Evolutionary conservation across 805 yeast genomes (phyloP).

Genomic region (Sugiyamaella smithiae): DNA sequence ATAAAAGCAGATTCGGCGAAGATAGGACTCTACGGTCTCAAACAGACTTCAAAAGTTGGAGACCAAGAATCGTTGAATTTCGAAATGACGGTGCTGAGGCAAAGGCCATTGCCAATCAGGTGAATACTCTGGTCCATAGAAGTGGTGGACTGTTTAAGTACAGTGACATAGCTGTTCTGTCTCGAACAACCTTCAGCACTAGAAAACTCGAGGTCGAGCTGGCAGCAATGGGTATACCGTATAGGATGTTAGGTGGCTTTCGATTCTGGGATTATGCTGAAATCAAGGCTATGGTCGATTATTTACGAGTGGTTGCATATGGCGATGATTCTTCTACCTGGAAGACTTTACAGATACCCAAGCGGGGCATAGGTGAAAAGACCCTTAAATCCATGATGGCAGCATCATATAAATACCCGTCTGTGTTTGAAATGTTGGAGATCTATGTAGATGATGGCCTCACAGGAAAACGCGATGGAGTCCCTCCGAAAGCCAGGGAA

Average conservation of each 20-base stretch:
- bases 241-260: conserved; percentile 64
- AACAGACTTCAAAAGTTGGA: conserved; percentile 3
- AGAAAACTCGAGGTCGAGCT: conserved; percentile 64
- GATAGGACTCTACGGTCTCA: conserved; percentile 13
- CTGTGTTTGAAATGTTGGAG: conserved; percentile 13
- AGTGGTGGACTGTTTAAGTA: conserved; percentile 45
- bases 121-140: conserved; percentile 45
- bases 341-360: conserved; percentile 57
- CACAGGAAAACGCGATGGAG: neutral
- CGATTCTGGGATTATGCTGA: conserved; percentile 81
- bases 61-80: conserved; percentile 38
- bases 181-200: conserved; percentile 62
- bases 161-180: conserved; percentile 69
- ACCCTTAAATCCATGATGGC: conserved; percentile 39
- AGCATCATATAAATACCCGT: neutral
- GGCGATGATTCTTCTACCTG: conserved; percentile 59
- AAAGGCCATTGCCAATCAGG: conserved; percentile 52
- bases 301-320: conserved; percentile 59
- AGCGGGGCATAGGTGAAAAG: conserved; percentile 64
- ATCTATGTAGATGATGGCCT: neutral
- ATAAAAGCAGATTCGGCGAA: conserved; percentile 31
- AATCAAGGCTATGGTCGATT: conserved; percentile 58
- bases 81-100: conserved; percentile 54
- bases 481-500: neutral
- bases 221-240: conserved; percentile 55